Conservation (phyloP, 2,329 filamentous ascomycete genomes). For the Emmonsiellopsis sp. region DNA sequence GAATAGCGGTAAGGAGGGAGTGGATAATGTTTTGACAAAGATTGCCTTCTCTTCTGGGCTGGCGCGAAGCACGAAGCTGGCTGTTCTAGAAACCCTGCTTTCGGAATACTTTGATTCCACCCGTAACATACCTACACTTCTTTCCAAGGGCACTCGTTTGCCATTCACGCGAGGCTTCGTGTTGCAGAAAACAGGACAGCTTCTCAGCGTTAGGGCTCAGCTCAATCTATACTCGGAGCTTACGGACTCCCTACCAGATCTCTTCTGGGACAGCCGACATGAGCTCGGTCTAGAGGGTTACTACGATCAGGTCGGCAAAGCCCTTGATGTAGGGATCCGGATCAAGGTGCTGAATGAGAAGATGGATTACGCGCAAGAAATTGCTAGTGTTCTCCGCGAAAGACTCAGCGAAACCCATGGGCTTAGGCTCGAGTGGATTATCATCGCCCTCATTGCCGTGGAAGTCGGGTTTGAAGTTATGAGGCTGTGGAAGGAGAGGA, state of each 20-base stretch:
- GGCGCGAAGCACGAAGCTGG: slow-evolving; percentile 85
- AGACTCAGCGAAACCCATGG: slow-evolving; percentile 85
- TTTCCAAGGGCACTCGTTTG: slow-evolving; percentile 57
- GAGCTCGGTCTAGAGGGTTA: slow-evolving; percentile 88
- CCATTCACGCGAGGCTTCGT: slow-evolving; percentile 68
- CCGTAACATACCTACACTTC: slow-evolving; percentile 65
- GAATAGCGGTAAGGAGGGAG: slow-evolving; percentile 24
- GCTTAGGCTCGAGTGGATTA: slow-evolving; percentile 84
- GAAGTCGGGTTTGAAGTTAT: slow-evolving; percentile 84
- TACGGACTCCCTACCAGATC: slow-evolving; percentile 86
- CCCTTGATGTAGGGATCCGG: slow-evolving; percentile 80
- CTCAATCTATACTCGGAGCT: slow-evolving; percentile 95
- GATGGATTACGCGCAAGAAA: slow-evolving; percentile 96
- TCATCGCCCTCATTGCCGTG: slow-evolving; percentile 85
- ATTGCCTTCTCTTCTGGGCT: slow-evolving; percentile 94
- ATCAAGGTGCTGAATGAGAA: slow-evolving; percentile 92
- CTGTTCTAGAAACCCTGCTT: slow-evolving; percentile 76
- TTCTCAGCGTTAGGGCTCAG: slow-evolving; percentile 80
- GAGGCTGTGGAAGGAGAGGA: slow-evolving; percentile 57
- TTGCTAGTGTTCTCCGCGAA: slow-evolving; percentile 78
- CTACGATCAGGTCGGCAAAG: slow-evolving; percentile 85
- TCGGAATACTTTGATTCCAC: slow-evolving; percentile 81
- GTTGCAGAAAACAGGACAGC: slow-evolving; percentile 83
- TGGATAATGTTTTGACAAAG: slow-evolving; percentile 70
- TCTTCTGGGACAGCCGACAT: slow-evolving; percentile 90